A percentile compares a stretch with the other conserved stretches of the same genome.
Evolutionary conservation across 768 basidiomycete genomes (phyloP).

Genomic region (Dendrothele bispora): DNA sequence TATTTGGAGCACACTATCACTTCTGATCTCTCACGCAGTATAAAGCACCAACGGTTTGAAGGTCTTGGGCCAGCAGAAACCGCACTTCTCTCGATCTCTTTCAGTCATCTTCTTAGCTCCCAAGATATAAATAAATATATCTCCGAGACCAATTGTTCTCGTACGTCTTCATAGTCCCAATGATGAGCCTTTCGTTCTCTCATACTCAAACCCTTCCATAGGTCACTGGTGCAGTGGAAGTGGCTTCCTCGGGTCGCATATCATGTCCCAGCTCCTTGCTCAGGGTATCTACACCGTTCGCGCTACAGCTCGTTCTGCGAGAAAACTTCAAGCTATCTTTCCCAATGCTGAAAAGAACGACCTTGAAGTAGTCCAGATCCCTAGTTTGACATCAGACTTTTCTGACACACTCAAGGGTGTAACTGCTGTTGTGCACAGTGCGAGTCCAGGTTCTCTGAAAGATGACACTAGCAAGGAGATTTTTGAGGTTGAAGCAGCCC

Average conservation of each 20-base stretch:
- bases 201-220: too few relatives aligned
- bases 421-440: conserved; percentile 6
- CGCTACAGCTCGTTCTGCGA: conserved; percentile 3
- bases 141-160: too few relatives aligned
- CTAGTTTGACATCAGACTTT: conserved; percentile 9
- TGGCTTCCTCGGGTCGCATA: conserved; percentile 4
- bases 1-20: too few relatives aligned
- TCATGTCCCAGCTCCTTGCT: conserved; percentile 6
- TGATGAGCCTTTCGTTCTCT: too few relatives aligned
- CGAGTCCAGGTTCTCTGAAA: neutral
- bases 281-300: conserved; percentile 9
- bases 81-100: too few relatives aligned
- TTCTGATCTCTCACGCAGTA: too few relatives aligned
- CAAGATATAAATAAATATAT: too few relatives aligned
- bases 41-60: too few relatives aligned
- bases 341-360: conserved; percentile 3
- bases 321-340: conserved; percentile 7
- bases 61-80: too few relatives aligned
- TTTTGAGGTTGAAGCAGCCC: conserved; percentile 4
- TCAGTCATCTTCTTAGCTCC: too few relatives aligned
- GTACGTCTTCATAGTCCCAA: too few relatives aligned
- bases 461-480: neutral
- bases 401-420: conserved; percentile 16
- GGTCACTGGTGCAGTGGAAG: conserved; percentile 9
- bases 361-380: conserved; percentile 3